Conservation (phyloP, 495 filamentous ascomycete genomes). For the Halenospora varia region DNA sequence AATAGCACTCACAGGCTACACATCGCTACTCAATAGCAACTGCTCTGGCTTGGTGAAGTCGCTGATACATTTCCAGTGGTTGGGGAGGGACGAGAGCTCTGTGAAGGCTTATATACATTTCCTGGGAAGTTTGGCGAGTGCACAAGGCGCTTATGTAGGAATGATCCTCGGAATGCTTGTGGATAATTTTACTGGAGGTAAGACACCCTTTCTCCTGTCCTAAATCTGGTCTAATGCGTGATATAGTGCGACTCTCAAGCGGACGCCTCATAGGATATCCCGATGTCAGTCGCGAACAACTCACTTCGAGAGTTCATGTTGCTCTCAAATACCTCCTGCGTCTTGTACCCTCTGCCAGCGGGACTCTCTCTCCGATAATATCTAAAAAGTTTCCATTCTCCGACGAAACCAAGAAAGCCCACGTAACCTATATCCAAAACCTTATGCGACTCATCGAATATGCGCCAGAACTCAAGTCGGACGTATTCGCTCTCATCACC, state of each 20-base stretch:
- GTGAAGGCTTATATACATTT: constrained; percentile 76
- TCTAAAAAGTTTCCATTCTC: constrained; percentile 67
- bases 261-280: constrained; percentile 58
- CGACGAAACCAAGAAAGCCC: constrained; percentile 65
- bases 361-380: constrained; percentile 61
- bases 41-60: constrained; percentile 72
- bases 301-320: constrained; percentile 68
- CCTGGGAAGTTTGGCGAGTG: constrained; percentile 72
- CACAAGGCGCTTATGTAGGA: constrained; percentile 63
- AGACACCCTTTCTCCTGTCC: constrained; percentile 7
- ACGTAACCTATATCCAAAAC: constrained; percentile 75
- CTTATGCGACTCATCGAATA: constrained; percentile 70
- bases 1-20: constrained; percentile 70
- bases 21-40: constrained; percentile 63
- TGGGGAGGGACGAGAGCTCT: constrained; percentile 78
- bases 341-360: constrained; percentile 69
- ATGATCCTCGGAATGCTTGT: constrained; percentile 75
- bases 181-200: constrained; percentile 60
- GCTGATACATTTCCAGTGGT: constrained; percentile 73
- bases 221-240: constrained; percentile 5
- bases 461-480: constrained; percentile 72
- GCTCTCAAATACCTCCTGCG: constrained; percentile 71
- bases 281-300: constrained; percentile 50
- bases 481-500: constrained; percentile 79
- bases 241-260: constrained; percentile 34